Evolutionary conservation across 2,329 filamentous ascomycete species (phyloP).

Genomic region (Graphiopsis chlorocephala): DNA sequence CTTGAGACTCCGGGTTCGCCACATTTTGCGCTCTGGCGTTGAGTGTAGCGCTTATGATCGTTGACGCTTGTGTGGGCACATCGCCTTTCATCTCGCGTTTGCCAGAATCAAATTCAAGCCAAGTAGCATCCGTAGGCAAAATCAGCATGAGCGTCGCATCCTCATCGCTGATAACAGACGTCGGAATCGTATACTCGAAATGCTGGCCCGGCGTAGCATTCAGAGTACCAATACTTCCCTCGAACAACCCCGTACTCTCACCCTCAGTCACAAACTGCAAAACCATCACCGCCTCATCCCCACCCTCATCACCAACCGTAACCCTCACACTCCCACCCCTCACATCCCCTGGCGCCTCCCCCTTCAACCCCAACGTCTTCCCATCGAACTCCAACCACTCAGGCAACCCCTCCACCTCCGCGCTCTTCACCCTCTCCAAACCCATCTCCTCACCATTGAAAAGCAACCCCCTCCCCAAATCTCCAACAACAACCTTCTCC

Average conservation of each 20-base stretch:
- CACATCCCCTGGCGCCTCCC: slow-evolving; percentile 60
- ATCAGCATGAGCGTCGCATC: slow-evolving; percentile 45
- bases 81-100: slow-evolving; percentile 48
- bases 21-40: slow-evolving; percentile 36
- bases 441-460: slow-evolving; percentile 43
- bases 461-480: slow-evolving; percentile 34
- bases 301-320: slow-evolving; percentile 57
- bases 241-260: slow-evolving; percentile 41
- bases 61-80: slow-evolving; percentile 43
- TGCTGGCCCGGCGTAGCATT: slow-evolving; percentile 49
- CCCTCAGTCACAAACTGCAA: slow-evolving; percentile 44
- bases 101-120: slow-evolving; percentile 50
- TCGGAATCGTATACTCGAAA: slow-evolving; percentile 50
- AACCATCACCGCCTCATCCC: slow-evolving; percentile 58
- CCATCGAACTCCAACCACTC: slow-evolving; percentile 68
- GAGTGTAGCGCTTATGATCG: slow-evolving; percentile 43
- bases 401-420: slow-evolving; percentile 55
- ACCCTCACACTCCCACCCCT: slow-evolving; percentile 63
- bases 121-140: slow-evolving; percentile 42
- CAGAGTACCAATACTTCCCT: slow-evolving; percentile 42
- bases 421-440: slow-evolving; percentile 50
- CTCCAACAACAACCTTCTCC: slow-evolving; percentile 30
- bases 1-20: slow-evolving; percentile 38
- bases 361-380: slow-evolving; percentile 59
- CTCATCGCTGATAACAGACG: slow-evolving; percentile 40